Conservation (phyloP, 176 grass and related monocot species). For the Oryza glumipatula region DNA sequence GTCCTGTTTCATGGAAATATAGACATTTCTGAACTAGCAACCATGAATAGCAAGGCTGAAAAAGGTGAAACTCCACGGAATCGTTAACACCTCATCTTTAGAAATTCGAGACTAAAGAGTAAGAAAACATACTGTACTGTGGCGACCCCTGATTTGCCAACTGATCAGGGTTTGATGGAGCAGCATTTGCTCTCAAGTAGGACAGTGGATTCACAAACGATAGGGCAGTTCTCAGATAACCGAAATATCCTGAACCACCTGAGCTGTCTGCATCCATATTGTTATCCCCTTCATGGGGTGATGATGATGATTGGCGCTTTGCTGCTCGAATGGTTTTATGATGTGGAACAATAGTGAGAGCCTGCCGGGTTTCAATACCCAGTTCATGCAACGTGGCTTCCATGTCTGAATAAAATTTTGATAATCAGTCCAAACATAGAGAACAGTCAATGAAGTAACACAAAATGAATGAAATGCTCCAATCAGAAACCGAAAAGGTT, state of each 20-base stretch:
- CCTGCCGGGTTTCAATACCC: constrained; percentile 83
- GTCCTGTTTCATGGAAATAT: constrained; percentile 39
- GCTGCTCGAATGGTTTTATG: constrained; percentile 39
- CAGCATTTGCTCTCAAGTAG: constrained; percentile 60
- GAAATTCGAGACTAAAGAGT: not conserved
- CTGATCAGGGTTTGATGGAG: constrained; percentile 50
- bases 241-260: constrained; percentile 59
- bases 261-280: constrained; percentile 29
- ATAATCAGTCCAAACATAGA: constrained; percentile 16
- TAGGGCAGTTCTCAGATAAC: constrained; percentile 62
- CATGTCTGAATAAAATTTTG: constrained; percentile 69
- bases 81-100: not conserved
- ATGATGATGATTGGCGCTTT: constrained; percentile 41
- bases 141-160: constrained; percentile 33
- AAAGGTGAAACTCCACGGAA: not conserved
- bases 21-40: not conserved
- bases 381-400: constrained; percentile 63
- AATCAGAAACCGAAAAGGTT: not conserved
- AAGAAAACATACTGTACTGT: constrained; percentile 54
- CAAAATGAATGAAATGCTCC: constrained; percentile 5
- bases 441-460: not conserved
- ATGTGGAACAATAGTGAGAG: constrained; percentile 83
- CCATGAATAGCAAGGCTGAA: constrained; percentile 11
- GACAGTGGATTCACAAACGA: constrained; percentile 81
- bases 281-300: constrained; percentile 29